A percentile compares a stretch with the other conserved stretches of the same genome.
These are phyloP conservation scores for Maudiozyma humilis DNA, from an alignment of 1,139 yeast species.

Conservation along the genomic window DNA sequence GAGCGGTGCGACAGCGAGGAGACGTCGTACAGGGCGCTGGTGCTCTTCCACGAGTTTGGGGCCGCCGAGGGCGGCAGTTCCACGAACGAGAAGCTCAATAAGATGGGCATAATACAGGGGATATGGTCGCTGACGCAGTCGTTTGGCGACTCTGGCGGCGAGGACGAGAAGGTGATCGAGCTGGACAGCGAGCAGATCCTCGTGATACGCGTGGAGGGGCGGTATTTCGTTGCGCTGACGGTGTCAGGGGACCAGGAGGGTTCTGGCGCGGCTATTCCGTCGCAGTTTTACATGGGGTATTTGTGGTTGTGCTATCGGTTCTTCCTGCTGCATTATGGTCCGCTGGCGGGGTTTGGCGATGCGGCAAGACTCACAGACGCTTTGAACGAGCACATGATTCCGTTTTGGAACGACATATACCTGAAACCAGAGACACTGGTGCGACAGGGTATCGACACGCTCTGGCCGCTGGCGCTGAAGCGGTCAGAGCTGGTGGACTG, in stretches of 20 bases:
- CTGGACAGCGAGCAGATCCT: constrained; percentile 24
- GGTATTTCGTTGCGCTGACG: constrained; percentile 18
- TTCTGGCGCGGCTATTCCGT: too few species aligned
- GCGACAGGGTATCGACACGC: constrained; percentile 18
- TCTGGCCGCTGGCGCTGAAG: constrained; percentile 22
- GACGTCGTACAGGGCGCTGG: constrained; percentile 21
- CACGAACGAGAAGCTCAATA: constrained; percentile 30
- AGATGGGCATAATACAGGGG: constrained; percentile 35
- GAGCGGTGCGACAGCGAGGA: constrained; percentile 16
- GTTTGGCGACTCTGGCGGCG: constrained; percentile 13
- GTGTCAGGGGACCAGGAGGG: too few species aligned
- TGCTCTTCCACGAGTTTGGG: constrained; percentile 26
- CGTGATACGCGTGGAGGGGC: constrained; percentile 22
- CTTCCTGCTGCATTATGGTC: constrained; percentile 22
- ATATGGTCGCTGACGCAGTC: constrained; percentile 28
- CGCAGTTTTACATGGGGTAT: constrained; percentile 19
- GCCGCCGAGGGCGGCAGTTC: constrained; percentile 12
- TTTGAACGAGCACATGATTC: constrained; percentile 26
- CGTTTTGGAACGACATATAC: constrained; percentile 27
- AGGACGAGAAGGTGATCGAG: constrained; percentile 23
- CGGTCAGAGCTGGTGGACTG: constrained; percentile 16
- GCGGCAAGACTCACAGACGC: constrained; percentile 17
- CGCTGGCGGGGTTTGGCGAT: constrained; percentile 13
- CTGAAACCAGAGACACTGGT: constrained; percentile 20
- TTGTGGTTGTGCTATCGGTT: constrained; percentile 25